Conservation (phyloP, 768 basidiomycete species). For the Hebeloma cylindrosporum region DNA sequence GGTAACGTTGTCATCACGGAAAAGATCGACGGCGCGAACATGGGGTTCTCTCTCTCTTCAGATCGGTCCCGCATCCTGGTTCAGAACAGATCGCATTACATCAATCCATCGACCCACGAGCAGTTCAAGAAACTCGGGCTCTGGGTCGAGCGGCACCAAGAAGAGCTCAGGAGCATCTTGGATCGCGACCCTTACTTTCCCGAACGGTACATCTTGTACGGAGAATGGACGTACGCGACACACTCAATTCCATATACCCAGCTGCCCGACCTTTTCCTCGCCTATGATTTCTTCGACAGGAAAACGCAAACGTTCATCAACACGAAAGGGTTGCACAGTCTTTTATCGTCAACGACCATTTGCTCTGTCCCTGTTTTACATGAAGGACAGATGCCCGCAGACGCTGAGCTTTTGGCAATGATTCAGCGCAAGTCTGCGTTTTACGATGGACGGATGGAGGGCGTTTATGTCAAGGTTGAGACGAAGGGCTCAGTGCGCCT, state of each 20-base stretch:
- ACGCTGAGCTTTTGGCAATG: conserved; percentile 42
- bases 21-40: conserved; percentile 67
- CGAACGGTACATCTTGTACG: conserved; percentile 59
- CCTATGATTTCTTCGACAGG: conserved; percentile 61
- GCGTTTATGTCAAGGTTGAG: conserved; percentile 60
- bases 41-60: conserved; percentile 58
- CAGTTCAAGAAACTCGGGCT: conserved; percentile 59
- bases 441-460: conserved; percentile 49
- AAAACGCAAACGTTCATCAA: conserved; percentile 40
- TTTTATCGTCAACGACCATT: conserved; percentile 42
- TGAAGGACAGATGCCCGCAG: conserved; percentile 41
- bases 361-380: conserved; percentile 43
- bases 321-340: conserved; percentile 30
- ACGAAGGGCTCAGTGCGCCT: conserved; percentile 35
- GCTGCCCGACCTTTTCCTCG: conserved; percentile 57
- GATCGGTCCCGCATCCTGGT: conserved; percentile 47
- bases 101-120: conserved; percentile 53
- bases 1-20: conserved; percentile 54
- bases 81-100: conserved; percentile 64
- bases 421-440: conserved; percentile 42
- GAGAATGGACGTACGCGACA: conserved; percentile 64
- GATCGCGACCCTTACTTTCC: conserved; percentile 51
- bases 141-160: conserved; percentile 53
- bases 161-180: conserved; percentile 42
- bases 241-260: conserved; percentile 58